These are phyloP conservation scores for Austroboletus festivus DNA, from an alignment of 768 basidiomycete species.

Conservation along the genomic window DNA sequence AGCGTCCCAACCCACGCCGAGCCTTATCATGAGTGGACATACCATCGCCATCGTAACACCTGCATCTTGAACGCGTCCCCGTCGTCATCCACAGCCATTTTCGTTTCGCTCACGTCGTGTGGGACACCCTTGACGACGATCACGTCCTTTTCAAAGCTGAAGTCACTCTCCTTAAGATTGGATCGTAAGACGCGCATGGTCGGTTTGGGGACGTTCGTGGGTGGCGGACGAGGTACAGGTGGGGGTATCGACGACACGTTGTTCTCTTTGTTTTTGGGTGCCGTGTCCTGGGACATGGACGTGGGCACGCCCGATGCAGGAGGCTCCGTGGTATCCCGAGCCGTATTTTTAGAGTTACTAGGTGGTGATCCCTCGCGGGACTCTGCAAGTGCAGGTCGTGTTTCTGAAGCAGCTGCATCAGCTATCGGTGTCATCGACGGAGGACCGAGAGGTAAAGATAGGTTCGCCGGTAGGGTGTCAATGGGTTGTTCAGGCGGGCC, in stretches of 20 bases:
- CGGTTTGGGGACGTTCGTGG: neutral
- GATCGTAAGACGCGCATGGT: slow-evolving; percentile 12
- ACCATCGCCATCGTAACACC: neutral
- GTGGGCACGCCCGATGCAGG: too few relatives aligned
- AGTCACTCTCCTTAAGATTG: slow-evolving; percentile 20
- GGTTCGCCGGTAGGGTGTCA: neutral
- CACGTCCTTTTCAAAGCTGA: slow-evolving; percentile 20
- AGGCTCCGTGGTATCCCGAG: too few relatives aligned
- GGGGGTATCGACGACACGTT: neutral
- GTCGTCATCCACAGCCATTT: slow-evolving; percentile 13
- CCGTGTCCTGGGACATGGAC: neutral
- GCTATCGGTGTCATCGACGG: neutral
- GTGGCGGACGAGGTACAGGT: neutral
- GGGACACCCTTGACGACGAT: slow-evolving; percentile 13
- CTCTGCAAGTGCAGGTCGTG: too few relatives aligned
- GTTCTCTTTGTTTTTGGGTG: neutral
- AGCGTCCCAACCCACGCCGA: neutral
- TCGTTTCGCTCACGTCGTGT: slow-evolving; percentile 2
- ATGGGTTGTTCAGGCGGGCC: neutral
- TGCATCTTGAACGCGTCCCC: neutral
- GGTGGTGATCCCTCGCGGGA: too few relatives aligned
- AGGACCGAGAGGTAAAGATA: too few relatives aligned
- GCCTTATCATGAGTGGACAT: neutral
- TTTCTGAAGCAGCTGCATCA: slow-evolving; percentile 1
- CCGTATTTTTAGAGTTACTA: neutral